Base-by-base conservation (phyloP, 1,284 basidiomycete genomes). In the Agaricales sp. region DNA sequence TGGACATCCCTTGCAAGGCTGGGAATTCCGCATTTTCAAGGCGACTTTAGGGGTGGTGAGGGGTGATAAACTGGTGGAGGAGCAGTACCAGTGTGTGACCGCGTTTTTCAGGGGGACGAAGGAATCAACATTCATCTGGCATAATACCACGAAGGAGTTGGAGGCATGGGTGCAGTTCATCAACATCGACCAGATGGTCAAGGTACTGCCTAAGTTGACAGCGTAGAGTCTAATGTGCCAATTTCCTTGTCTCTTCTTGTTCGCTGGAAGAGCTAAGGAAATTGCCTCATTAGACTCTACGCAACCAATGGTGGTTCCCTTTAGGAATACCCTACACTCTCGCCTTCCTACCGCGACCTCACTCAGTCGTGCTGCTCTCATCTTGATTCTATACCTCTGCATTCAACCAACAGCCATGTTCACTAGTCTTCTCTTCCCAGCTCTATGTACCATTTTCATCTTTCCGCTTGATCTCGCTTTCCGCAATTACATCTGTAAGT, bases 11-110 rank as follows among this genome's bases (percentile, higher is more conserved):
- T 66, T 90, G 1, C 69, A 71, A 16, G 87, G 87, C 0, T 90
- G 87, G 87, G 87, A 90, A 60, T 89, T 90, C 63, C 75, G 87
- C 11, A 68, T 88, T 26, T 90, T 85, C 71, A 75, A 74, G 52
- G 75, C 82, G n/a, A 74, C 76, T 48, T 71, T 87, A 14, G 82
- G 81, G 16, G 78, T 86, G 0, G 74, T 77, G 3, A 71, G 79
- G 2, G 61, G 67, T 39, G 73, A 72, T 8, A 57, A 69, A 20
- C 64, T 82, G 19, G 69, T 80, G 46, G 71, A 78, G 53, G 83
- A 88, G 63, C 63, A 68, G 45, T 87, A 88, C 57, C 80, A 86
- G 58, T 87, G 85, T 59, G 80, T 78, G 4, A 75, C 74, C 45
- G 85, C 84, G 1, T 86, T 84, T 61, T 88, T 82, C 67, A 69